Evolutionary conservation across 306 rosid species (phyloP), one percentile per base, ranked within the genome.

Genomic region (Rosa rugosa): DNA sequence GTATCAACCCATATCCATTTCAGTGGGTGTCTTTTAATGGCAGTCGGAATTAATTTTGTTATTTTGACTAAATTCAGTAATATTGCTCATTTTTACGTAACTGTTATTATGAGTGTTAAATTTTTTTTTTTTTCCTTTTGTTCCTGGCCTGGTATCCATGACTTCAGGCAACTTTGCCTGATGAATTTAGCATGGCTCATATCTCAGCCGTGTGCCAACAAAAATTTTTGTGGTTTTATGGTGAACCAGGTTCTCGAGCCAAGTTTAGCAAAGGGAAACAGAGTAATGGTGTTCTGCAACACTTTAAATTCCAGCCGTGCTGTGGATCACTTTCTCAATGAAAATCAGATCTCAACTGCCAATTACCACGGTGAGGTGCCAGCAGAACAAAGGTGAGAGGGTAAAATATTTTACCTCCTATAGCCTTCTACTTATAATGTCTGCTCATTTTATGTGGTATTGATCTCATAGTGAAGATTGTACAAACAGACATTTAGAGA

Each of bases 351-450:
- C 72, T 84, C 90, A 20, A 83, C 94, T 0, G 96, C 88, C 79
- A 95, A 95, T 85, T 95, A 95, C 87, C 99, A 95, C 68, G 99
- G 99, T 34, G 97, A 91, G 88, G 99, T 95, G 80, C 99, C 99
- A 36, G 99, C 99, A 23, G 93, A 83, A 83, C 85, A 90, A 86
- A 90, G 99, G 98, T 93, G 71, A 84, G 80, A 70, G 42, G 47
- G 75, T 72, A 73, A 53, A 45, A 50, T 63, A 67, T 59, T n/a
- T 31, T 40, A 71, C 47, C 77, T 13, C 27, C 45, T 45, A 36
- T 66, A 25, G 59, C 60, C 31, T 53, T 23, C 49, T 6, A 70
- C 53, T 41, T 23, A 23, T 5, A 54, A 14, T 27, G n/a, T 54
- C 50, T 74, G 16, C 63, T 67, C 13, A 16, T 44, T 44, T 34